A percentile compares a stretch with the other conserved stretches of the same genome.
phyloP scores from a whole-genome alignment of 441 rosid species.

The Omphalea diandra region DNA sequence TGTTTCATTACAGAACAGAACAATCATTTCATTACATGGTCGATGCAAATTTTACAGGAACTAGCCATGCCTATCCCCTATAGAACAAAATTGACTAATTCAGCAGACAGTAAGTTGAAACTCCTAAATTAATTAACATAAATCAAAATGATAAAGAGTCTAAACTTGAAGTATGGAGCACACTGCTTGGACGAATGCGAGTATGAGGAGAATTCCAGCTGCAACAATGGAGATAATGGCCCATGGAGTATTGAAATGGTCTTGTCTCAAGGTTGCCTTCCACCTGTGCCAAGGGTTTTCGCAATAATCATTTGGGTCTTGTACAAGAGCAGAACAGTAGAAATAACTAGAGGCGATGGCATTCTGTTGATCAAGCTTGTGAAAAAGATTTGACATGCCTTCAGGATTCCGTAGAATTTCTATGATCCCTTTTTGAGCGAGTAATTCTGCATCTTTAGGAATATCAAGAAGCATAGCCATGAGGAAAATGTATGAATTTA shows the following conservation, averaged over 20 bases:
- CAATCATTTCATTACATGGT: too few species aligned
- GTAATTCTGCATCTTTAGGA: constrained; percentile 28
- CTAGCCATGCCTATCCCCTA: too few species aligned
- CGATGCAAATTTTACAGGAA: too few species aligned
- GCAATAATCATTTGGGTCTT: constrained; percentile 4
- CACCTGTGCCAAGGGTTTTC: background rate
- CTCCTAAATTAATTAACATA: too few species aligned
- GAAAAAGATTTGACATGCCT: background rate
- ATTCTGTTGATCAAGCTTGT: background rate
- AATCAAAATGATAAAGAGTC: too few species aligned
- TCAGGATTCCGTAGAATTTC: background rate
- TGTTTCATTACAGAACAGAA: too few species aligned
- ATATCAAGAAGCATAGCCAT: background rate
- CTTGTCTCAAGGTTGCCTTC: constrained; percentile 18
- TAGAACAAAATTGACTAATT: too few species aligned
- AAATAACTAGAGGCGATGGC: background rate
- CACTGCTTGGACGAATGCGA: constrained; percentile 18
- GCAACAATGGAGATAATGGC: constrained; percentile 4
- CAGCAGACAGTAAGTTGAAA: too few species aligned
- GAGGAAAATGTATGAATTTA: constrained; percentile 21
- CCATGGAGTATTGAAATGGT: constrained; percentile 11
- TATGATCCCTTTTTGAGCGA: constrained; percentile 2
- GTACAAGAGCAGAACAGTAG: background rate
- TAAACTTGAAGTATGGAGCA: too few species aligned
- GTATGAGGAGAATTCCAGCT: constrained; percentile 15